These are phyloP conservation scores for Wickerhamomyces subpelliculosus DNA, from an alignment of 805 yeast species.

Conservation along the genomic window DNA sequence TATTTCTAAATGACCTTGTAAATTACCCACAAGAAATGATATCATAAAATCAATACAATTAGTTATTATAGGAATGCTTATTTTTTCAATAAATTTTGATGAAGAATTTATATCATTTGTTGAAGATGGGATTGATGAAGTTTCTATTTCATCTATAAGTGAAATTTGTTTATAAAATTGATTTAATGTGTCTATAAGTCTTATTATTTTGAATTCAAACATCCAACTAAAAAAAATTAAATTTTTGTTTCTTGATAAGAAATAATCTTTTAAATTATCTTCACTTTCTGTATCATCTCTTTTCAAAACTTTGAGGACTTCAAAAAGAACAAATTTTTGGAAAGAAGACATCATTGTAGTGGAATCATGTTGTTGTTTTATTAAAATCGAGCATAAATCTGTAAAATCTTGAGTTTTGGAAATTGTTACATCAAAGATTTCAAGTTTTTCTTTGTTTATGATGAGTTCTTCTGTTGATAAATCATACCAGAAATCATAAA, in stretches of 20 bases:
- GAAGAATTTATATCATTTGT: no score
- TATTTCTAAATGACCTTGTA: constrained; percentile 10
- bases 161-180: no score
- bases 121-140: no score
- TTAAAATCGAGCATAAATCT: constrained; percentile 7
- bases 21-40: constrained; percentile 1
- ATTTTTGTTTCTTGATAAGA: constrained; percentile 24
- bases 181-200: constrained; percentile 15
- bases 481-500: constrained; percentile 60
- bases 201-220: constrained; percentile 22
- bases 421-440: constrained; percentile 13
- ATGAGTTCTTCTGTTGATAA: constrained; percentile 41
- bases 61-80: neutral
- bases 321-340: constrained; percentile 25
- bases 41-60: constrained; percentile 2
- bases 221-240: constrained; percentile 25
- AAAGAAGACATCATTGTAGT: constrained; percentile 21
- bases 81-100: no score
- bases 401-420: constrained; percentile 16
- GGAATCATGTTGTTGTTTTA: constrained; percentile 21
- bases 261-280: constrained; percentile 24
- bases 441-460: constrained; percentile 3
- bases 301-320: constrained; percentile 23
- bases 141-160: no score
- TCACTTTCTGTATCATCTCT: constrained; percentile 11